A percentile compares a stretch with the other conserved stretches of the same genome.
These are phyloP conservation scores for Tranzscheliella williamsii DNA, from an alignment of 1,284 basidiomycete species.

Conservation along the genomic window DNA sequence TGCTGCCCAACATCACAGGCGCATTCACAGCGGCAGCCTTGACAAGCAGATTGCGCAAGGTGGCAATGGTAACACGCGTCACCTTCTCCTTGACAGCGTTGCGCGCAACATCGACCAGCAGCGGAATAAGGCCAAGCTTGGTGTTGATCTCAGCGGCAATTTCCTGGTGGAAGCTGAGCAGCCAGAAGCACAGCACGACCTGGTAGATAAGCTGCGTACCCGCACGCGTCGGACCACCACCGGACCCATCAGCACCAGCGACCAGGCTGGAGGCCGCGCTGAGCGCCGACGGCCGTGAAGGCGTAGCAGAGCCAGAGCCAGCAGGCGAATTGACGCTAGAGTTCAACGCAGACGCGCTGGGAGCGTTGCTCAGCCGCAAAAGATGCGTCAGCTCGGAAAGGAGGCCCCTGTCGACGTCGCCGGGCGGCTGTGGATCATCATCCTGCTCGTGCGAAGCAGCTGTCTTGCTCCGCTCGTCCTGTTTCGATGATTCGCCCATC, in stretches of 20 bases:
- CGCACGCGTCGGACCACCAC: constrained; percentile 12
- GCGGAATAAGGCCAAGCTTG: constrained; percentile 85
- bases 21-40: constrained; percentile 82
- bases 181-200: constrained; percentile 87
- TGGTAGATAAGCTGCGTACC: constrained; percentile 90
- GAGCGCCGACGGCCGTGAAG: constrained; percentile 9
- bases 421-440: constrained; percentile 1
- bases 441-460: constrained; percentile 13
- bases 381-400: constrained; percentile 43
- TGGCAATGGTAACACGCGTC: constrained; percentile 88
- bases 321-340: constrained; percentile 28
- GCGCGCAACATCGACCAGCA: constrained; percentile 83
- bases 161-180: constrained; percentile 84
- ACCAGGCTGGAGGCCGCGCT: constrained; percentile 19
- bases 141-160: constrained; percentile 86
- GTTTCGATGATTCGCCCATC: constrained; percentile 13
- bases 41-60: constrained; percentile 79
- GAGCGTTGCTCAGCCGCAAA: constrained; percentile 29
- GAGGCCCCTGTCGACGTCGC: constrained; percentile 24
- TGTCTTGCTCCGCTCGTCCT: constrained; percentile 12
- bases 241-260: constrained; percentile 16
- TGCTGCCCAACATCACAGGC: constrained; percentile 86
- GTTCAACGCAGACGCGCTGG: constrained; percentile 10
- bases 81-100: constrained; percentile 96
- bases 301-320: constrained; percentile 34